Conservation (phyloP, 2,329 filamentous ascomycete species). For the Rhynchosporium graminicola region DNA sequence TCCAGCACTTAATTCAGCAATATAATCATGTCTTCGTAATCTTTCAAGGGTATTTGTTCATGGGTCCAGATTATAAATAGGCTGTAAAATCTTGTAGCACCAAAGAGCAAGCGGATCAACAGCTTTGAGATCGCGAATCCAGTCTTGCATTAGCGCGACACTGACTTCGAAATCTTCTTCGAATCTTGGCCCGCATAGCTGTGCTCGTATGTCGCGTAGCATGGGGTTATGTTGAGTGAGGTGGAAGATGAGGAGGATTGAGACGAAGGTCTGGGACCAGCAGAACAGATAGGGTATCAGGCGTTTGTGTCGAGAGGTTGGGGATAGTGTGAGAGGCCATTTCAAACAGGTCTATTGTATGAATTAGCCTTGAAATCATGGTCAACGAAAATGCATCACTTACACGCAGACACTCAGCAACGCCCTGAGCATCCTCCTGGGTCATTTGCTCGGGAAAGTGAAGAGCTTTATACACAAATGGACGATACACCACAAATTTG, state of each 20-base stretch:
- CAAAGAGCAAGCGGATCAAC: conserved; percentile 56
- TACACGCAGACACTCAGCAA: conserved; percentile 54
- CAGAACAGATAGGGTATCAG: conserved; percentile 60
- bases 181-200: conserved; percentile 51
- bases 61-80: conserved; percentile 34
- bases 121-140: conserved; percentile 57
- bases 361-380: neutral
- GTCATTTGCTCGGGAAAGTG: conserved; percentile 57
- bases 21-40: neutral
- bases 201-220: conserved; percentile 50
- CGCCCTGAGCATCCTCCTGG: conserved; percentile 54
- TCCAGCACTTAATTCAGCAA: neutral
- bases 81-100: conserved; percentile 41
- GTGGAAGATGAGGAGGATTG: conserved; percentile 57
- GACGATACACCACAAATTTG: conserved; percentile 58
- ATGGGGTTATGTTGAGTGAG: conserved; percentile 54
- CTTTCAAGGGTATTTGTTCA: neutral
- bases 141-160: conserved; percentile 56
- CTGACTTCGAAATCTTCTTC: conserved; percentile 54
- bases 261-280: conserved; percentile 63
- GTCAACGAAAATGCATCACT: conserved; percentile 12
- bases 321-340: conserved; percentile 61
- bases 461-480: conserved; percentile 60
- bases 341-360: conserved; percentile 49
- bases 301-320: conserved; percentile 57